Base-by-base conservation (phyloP, 1,139 yeast species). In the Wickerhamomyces sp. region DNA sequence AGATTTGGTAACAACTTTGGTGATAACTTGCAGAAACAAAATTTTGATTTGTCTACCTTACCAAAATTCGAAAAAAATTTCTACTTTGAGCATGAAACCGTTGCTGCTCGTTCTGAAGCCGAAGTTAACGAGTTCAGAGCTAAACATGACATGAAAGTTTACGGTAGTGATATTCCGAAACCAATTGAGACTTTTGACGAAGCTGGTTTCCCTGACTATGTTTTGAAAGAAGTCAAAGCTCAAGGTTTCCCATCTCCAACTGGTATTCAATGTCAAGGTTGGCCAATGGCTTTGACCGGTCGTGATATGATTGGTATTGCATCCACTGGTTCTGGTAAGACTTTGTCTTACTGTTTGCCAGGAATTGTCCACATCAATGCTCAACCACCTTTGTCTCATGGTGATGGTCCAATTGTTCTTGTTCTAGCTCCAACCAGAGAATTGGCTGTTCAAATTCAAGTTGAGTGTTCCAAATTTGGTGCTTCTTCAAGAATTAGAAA, bases 211-310 rank as follows among this genome's bases (percentile, higher is more conserved):
- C 97, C 97, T 46, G 85, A 78, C 51, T 89, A 91, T 58, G 97
- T 91, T 29, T 72, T 91, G 59, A 71, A 68, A 47, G 96, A 91
- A 69, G 88, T 91, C 52, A 78, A 84, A 67, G 80, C 81, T 42
- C 91, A 86, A 66, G 97, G 97, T 42, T 91, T 91, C 70, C 93
- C 83, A 40, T 77, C 71, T 47, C 98, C 98, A 53, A 91, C 98
- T 40, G 87, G 87, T 47, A 91, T 91, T 59, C 98, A 91, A 70
- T 86, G 96, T 64, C 98, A 93, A 70, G 98, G 98, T 68, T 91
- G 98, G 98, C 98, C 98, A 45, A 91, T 91, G 98, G 98, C 98
- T 58, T 73, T 89, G 45, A 80, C 91, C 55, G 98, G 98, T 70
- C 84, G 97, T 68, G 97, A 91, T 64, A 86, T 91, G 89, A 83